phyloP scores from a whole-genome alignment of 2,329 filamentous ascomycete species.

The Sphaerulina musiva region DNA sequence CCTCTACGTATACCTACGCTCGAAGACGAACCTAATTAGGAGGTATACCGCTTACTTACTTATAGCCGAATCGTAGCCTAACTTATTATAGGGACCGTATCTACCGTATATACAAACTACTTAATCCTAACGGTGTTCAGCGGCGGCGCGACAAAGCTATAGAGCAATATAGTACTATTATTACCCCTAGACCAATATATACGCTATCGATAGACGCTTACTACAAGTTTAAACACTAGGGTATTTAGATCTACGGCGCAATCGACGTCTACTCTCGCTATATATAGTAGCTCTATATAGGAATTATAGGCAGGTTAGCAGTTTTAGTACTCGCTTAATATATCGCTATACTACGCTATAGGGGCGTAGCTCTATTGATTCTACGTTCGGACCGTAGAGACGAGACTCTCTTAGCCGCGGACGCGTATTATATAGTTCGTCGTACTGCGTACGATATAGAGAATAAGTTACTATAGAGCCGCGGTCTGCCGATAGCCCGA shows the following conservation, averaged over 20 bases:
- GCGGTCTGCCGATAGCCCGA: no score
- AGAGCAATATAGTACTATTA: not conserved
- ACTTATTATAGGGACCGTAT: not conserved
- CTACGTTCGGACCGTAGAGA: not conserved
- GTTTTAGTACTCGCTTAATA: not conserved
- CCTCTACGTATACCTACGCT: not conserved
- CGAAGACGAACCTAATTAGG: not conserved
- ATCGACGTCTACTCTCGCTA: not conserved
- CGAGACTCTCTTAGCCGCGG: not conserved
- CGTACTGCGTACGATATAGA: not conserved
- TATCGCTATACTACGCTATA: not conserved
- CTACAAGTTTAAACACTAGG: not conserved
- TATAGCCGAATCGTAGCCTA: not conserved
- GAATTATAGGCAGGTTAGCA: not conserved
- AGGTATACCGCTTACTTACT: not conserved
- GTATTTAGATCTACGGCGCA: not conserved
- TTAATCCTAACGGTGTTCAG: not conserved
- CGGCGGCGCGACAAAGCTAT: not conserved
- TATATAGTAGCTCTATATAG: not conserved
- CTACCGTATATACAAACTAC: not conserved
- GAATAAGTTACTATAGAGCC: not conserved
- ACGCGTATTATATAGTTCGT: not conserved
- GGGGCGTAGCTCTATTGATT: not conserved
- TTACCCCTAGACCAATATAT: not conserved
- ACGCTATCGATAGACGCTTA: not conserved